A percentile compares a stretch with the other conserved stretches of the same genome.
phyloP scores from a whole-genome alignment of 305 asterid species.

The Fraxinus floribunda region DNA sequence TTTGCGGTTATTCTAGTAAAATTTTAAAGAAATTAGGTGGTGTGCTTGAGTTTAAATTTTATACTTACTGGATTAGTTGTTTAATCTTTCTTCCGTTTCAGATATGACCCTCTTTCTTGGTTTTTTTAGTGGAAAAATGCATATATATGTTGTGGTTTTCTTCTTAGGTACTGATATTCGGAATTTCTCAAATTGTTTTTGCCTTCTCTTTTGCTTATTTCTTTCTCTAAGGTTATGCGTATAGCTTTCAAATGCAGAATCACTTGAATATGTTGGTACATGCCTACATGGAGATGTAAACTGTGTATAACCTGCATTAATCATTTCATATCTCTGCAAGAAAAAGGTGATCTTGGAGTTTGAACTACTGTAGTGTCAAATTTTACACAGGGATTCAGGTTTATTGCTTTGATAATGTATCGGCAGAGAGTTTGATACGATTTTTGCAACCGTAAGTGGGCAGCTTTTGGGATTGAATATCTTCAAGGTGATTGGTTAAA shows the following conservation, averaged over 20 bases:
- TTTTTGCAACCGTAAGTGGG: constrained; percentile 20
- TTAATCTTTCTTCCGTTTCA: constrained; percentile 24
- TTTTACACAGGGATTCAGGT: constrained; percentile 1
- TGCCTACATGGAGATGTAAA: constrained; percentile 19
- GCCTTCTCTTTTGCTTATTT: background rate
- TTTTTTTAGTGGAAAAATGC: constrained; percentile 10
- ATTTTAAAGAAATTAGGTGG: constrained; percentile 15
- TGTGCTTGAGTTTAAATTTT: constrained; percentile 17
- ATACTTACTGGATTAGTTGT: constrained; percentile 18
- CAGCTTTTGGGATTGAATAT: constrained; percentile 13
- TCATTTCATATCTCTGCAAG: background rate
- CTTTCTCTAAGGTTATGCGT: background rate
- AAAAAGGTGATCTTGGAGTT: background rate
- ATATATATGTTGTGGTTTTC: constrained; percentile 2
- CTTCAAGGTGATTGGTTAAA: constrained; percentile 22
- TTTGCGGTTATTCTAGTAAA: constrained; percentile 8
- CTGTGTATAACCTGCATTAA: background rate
- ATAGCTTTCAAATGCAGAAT: constrained; percentile 11
- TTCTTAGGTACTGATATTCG: background rate
- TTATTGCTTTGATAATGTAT: constrained; percentile 18
- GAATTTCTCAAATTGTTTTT: constrained; percentile 7
- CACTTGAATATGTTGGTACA: background rate
- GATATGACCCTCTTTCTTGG: constrained; percentile 18
- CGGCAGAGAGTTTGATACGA: constrained; percentile 4
- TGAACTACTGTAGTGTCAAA: constrained; percentile 11